phyloP scores from a whole-genome alignment of 2,329 filamentous ascomycete species.

The Microsporum audouinii region DNA sequence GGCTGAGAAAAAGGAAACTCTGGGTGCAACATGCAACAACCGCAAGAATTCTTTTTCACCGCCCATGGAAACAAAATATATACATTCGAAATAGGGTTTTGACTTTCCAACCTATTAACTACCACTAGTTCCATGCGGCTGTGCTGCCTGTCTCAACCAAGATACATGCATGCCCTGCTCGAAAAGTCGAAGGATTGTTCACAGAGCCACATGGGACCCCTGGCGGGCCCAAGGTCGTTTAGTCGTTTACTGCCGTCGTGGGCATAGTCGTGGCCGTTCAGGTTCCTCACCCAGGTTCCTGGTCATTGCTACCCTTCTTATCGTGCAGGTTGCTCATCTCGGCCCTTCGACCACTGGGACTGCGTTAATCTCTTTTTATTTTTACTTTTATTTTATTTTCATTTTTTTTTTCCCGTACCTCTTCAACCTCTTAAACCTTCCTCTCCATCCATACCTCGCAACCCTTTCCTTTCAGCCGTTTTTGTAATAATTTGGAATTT shows the following conservation, averaged over 20 bases:
- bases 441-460: background rate
- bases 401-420: background rate
- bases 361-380: background rate
- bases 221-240: background rate
- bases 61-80: background rate
- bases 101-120: background rate
- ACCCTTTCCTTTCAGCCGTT: background rate
- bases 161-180: background rate
- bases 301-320: background rate
- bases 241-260: background rate
- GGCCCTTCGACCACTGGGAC: background rate
- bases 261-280: background rate
- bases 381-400: background rate
- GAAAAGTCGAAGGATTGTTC: background rate
- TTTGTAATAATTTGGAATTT: conserved; percentile 3
- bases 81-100: background rate
- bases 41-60: background rate
- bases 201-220: conserved; percentile 2
- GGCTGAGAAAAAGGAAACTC: conserved; percentile 1
- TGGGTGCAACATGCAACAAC: background rate
- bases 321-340: conserved; percentile 1
- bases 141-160: conserved; percentile 1
- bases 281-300: background rate
- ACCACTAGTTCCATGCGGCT: background rate
- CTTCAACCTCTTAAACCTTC: background rate